Evolutionary conservation across 2,329 filamentous ascomycete genomes (phyloP).

Genomic region (Colletotrichum sp.): DNA sequence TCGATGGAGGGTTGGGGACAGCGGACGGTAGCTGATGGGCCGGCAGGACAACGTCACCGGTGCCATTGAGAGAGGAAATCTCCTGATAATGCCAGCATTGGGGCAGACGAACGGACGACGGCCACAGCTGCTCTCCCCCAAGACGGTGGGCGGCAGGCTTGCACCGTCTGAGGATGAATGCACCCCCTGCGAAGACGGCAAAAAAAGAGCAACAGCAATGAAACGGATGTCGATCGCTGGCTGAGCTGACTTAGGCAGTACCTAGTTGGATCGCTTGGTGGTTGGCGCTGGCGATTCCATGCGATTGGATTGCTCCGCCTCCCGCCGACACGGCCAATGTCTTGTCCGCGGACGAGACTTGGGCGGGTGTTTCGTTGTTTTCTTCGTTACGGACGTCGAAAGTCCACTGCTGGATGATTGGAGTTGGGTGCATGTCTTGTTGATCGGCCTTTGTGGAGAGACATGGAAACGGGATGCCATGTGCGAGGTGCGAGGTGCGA

Average conservation of each 20-base stretch:
- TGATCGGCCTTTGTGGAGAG: neutral
- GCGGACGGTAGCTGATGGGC: neutral
- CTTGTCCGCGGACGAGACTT: conserved; percentile 5
- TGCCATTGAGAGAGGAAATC: neutral
- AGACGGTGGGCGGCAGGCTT: neutral
- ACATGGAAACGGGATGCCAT: neutral
- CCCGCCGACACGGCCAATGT: neutral
- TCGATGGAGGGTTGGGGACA: neutral
- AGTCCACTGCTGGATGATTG: neutral
- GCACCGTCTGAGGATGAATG: neutral
- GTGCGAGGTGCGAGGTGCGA: neutral
- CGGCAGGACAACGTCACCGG: conserved; percentile 1
- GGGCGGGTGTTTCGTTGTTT: neutral
- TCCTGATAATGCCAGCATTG: neutral
- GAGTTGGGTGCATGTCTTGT: neutral
- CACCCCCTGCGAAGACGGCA: neutral
- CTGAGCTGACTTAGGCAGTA: neutral
- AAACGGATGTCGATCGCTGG: conserved; percentile 2
- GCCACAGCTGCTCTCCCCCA: neutral
- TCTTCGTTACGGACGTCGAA: neutral
- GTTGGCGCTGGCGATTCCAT: neutral
- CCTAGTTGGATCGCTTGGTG: neutral
- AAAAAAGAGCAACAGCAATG: neutral
- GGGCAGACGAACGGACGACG: neutral
- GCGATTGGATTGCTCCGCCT: neutral